A percentile compares a stretch with the other conserved stretches of the same genome.
These are phyloP conservation scores for Canariomyces notabilis DNA, from an alignment of 2,329 filamentous ascomycete genomes.

Conservation along the genomic window DNA sequence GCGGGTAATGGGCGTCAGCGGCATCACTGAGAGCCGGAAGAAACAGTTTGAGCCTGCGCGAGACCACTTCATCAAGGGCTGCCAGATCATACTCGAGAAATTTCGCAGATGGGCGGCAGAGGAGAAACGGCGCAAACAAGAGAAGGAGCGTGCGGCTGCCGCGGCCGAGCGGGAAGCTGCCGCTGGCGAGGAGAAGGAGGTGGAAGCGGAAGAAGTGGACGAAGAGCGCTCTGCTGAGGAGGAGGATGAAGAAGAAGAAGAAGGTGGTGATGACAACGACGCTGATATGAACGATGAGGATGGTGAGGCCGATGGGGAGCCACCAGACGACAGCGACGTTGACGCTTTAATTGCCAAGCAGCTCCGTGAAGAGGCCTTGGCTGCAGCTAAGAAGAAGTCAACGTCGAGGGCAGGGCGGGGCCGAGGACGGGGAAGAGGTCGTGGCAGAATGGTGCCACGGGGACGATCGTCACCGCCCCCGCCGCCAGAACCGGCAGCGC, in stretches of 20 bases:
- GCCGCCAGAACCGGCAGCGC: constrained; percentile 29
- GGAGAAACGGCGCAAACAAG: constrained; percentile 75
- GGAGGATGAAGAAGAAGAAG: constrained; percentile 33
- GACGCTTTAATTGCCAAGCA: constrained; percentile 70
- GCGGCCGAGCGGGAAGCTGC: constrained; percentile 30
- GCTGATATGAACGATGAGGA: constrained; percentile 23
- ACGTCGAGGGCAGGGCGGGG: constrained; percentile 1
- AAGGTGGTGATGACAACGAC: constrained; percentile 19
- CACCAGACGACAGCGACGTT: constrained; percentile 62
- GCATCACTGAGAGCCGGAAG: constrained; percentile 76
- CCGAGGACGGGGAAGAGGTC: background rate
- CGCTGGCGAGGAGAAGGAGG: constrained; percentile 34
- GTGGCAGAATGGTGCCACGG: background rate
- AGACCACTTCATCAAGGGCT: constrained; percentile 77
- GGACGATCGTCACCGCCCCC: constrained; percentile 20
- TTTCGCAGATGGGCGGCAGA: constrained; percentile 84
- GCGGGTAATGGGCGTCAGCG: constrained; percentile 82
- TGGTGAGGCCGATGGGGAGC: constrained; percentile 37
- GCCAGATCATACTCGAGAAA: constrained; percentile 76
- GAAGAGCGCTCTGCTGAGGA: constrained; percentile 26
- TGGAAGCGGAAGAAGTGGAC: constrained; percentile 25
- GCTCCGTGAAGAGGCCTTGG: constrained; percentile 65
- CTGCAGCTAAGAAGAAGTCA: constrained; percentile 41
- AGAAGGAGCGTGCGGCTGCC: constrained; percentile 61
- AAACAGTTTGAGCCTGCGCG: constrained; percentile 83